Evolutionary conservation across 2,329 filamentous ascomycete species (phyloP).

Genomic region (Aspergillus sclerotialis): DNA sequence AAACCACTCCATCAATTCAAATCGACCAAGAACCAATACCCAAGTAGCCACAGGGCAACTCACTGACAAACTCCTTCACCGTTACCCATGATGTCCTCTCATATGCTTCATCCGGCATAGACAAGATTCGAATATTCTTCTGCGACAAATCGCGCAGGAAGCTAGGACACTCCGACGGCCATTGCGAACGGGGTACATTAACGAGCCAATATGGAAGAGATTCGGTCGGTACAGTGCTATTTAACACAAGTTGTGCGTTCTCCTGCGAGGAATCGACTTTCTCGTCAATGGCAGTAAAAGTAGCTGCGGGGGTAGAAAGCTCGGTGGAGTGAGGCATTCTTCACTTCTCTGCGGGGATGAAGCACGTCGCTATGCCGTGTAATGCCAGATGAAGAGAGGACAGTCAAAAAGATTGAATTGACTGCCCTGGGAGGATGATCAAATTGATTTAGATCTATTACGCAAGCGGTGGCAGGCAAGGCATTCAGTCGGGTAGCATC

Average conservation of each 20-base stretch:
- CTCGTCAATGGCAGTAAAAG: constrained; percentile 17
- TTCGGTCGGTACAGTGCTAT: constrained; percentile 7
- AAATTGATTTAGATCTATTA: no score
- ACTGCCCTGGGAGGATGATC: no score
- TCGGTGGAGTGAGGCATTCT: constrained; percentile 1
- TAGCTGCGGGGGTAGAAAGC: constrained; percentile 12
- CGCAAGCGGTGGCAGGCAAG: no score
- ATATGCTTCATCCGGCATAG: constrained; percentile 63
- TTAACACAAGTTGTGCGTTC: constrained; percentile 5
- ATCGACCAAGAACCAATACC: no score
- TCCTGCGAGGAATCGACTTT: constrained; percentile 13
- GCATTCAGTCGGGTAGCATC: no score
- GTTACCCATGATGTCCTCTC: constrained; percentile 60
- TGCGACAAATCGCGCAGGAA: constrained; percentile 57
- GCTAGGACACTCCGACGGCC: constrained; percentile 61
- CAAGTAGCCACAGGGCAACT: no score
- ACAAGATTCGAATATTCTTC: constrained; percentile 66
- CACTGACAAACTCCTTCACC: constrained; percentile 56
- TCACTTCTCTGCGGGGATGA: no score
- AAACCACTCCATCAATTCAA: constrained; percentile 1
- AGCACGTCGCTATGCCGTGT: no score
- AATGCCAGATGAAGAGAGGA: no score
- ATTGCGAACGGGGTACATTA: constrained; percentile 61
- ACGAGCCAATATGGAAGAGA: constrained; percentile 69
- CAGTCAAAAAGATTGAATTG: no score